Conservation (phyloP, 768 basidiomycete species). For the Polyporus arcularius region DNA sequence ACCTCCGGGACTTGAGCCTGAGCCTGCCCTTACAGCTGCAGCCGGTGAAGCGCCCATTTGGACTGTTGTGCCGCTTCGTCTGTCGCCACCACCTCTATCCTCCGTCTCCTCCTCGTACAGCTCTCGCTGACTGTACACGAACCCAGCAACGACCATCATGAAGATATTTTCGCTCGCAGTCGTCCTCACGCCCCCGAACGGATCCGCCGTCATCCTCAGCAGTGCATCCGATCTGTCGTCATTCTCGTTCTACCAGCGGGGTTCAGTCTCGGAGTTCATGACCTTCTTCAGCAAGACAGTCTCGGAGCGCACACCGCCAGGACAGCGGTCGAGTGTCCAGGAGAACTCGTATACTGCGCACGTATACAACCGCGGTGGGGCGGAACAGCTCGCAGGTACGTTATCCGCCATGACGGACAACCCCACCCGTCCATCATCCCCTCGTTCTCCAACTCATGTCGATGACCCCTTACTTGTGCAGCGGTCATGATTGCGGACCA, state of each 20-base stretch:
- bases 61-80: too few relatives aligned
- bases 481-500: slow-evolving; percentile 92
- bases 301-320: slow-evolving; percentile 80
- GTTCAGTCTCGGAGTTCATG: slow-evolving; percentile 89
- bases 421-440: neutral
- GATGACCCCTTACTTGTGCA: slow-evolving; percentile 28
- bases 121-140: too few relatives aligned
- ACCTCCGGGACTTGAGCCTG: too few relatives aligned
- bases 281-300: slow-evolving; percentile 93
- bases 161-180: slow-evolving; percentile 86
- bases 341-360: slow-evolving; percentile 94
- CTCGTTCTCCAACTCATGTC: too few relatives aligned
- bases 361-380: slow-evolving; percentile 89
- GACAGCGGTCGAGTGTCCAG: slow-evolving; percentile 91
- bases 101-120: too few relatives aligned
- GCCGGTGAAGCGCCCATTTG: too few relatives aligned
- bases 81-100: too few relatives aligned
- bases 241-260: slow-evolving; percentile 92
- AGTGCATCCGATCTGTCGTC: slow-evolving; percentile 80
- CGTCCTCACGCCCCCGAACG: slow-evolving; percentile 64
- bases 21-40: too few relatives aligned
- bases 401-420: slow-evolving; percentile 8
- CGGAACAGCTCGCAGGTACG: slow-evolving; percentile 82
- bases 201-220: slow-evolving; percentile 63
- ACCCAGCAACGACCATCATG: slow-evolving; percentile 44